Conservation (phyloP, 306 rosid genomes). For the Malus sieversii region DNA sequence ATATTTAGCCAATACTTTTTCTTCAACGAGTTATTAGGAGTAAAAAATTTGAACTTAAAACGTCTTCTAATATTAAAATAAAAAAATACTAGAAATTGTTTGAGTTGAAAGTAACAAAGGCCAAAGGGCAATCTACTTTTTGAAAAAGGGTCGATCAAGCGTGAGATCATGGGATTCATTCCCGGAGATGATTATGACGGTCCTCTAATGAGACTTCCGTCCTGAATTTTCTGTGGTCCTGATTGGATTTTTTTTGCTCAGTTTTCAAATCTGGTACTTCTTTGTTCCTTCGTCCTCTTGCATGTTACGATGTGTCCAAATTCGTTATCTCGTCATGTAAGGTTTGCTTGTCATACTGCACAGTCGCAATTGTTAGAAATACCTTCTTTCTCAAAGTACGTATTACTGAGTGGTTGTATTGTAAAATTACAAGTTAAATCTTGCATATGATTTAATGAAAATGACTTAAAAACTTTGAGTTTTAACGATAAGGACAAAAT, state of each 20-base stretch:
- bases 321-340: background rate
- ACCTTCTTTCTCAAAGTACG: no score
- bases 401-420: no score
- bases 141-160: background rate
- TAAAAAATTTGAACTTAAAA: no score
- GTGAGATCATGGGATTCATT: conserved; percentile 19
- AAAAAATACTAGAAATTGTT: no score
- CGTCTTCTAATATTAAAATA: no score
- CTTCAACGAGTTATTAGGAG: background rate
- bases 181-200: conserved; percentile 10
- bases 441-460: no score
- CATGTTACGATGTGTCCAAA: background rate
- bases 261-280: background rate
- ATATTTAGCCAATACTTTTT: no score
- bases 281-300: background rate
- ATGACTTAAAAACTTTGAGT: no score
- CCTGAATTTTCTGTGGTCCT: conserved; percentile 14
- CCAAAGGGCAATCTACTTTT: no score
- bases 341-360: background rate
- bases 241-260: conserved; percentile 5
- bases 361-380: background rate
- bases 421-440: no score
- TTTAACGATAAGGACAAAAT: no score
- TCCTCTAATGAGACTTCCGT: conserved; percentile 16
- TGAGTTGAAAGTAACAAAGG: no score